Base-by-base conservation (phyloP, 2,329 filamentous ascomycete genomes). In the Scolecobasidium constrictum region DNA sequence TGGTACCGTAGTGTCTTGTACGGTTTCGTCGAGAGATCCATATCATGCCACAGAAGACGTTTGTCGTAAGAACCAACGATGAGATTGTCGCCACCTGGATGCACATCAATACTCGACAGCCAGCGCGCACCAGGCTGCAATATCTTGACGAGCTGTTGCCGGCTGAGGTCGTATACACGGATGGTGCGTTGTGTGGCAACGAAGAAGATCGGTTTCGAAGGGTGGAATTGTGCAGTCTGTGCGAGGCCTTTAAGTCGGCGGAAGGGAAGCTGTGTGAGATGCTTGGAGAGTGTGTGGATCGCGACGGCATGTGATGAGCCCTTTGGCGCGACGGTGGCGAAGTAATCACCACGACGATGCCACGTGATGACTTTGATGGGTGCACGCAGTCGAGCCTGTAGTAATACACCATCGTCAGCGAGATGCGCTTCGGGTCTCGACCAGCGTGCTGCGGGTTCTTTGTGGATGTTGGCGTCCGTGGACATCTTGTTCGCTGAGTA, bases 1-100 rank as follows among this genome's bases (percentile, higher is more conserved):
- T 98, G 92, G 69, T 96, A 98, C 40, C 92, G 78, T 65, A 98
- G 80, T 1, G 90, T 96, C 71, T 95, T 95, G 71, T 94, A 96
- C 0, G 92, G 92, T 39, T 86, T 78, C 49, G 76, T 81, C 1
- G 86, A 92, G 26, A 98, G 77, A 52, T 98, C 92, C 42, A 96
- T 73, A 64, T 98, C 92, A 66, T 96, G 92, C 92, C 92, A 98
- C 22, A 98, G 72, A 3, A 98, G 72, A 37, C 90, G 80, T 50
- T 88, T 81, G 65, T 98, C 92, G 65, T 96, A 98, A 1, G 87
- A 92, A 35, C 88, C 87, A 9, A 95, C 86, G 46, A 96, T 85
- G 43, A 98, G 65, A 58, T 98, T 95, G 65, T 94, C 88, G 36
- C 92, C 92, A 15, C 84, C 84, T 1, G 88, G 82, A 62, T 98